Evolutionary conservation across 306 rosid genomes (phyloP), one percentile per base, ranked within the genome.

Genomic region (Vigna radiata): DNA sequence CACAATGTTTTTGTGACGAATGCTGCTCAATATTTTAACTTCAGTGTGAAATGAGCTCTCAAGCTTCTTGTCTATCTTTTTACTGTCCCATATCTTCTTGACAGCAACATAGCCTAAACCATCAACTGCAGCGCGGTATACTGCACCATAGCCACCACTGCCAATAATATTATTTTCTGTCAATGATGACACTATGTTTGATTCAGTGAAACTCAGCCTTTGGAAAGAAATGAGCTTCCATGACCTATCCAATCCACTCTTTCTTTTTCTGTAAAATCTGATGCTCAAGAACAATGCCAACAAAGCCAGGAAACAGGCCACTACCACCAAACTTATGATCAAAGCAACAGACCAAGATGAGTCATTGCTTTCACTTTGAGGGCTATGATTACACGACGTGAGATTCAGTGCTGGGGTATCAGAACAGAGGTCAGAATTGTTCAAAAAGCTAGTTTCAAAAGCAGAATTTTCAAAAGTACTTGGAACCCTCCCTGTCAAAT

Each of bases 141-240:
- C 97, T n/a, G 84, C 86, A 1, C 98, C 96, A 1, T 94, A 89
- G 7, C 98, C 97, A 4, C 98, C 96, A 17, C 82, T 75, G 56
- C 98, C 98, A 37, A 95, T 81, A 4, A 88, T 25, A 49, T 92
- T 85, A 25, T 78, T 12, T 36, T 82, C 88, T 75, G 88, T 78
- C 79, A 85, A 13, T 37, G 88, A 85, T 8, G 92, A 80, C 16
- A 87, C 74, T 13, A 95, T 88, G 23, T 86, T 81, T 14, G 89
- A 75, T 73, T 82, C 83, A 3, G 82, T 87, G 90, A 95, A 95
- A 65, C 79, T 68, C 59, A 88, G 66, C 82, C 77, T 90, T 77
- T 95, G 97, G 76, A 95, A 95, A 54, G 87, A 50, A 58, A 67
- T 84, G 66, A 92, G 77, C 82, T 92, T 92, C 97, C 96, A 92